Conservation (phyloP, 768 basidiomycete genomes). For the Clathrus columnatus region DNA sequence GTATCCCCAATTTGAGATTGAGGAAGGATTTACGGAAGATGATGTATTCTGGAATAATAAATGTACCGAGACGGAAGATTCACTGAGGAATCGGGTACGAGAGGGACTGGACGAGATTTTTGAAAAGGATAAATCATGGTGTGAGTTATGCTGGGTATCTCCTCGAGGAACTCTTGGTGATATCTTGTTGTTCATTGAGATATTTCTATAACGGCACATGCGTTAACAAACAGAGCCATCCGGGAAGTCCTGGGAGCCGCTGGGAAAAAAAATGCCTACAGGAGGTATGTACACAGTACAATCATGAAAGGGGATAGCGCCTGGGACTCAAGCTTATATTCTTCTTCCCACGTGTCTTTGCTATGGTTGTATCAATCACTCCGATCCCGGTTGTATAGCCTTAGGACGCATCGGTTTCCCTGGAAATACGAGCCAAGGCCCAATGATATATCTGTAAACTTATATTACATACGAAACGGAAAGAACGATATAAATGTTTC, state of each 20-base stretch:
- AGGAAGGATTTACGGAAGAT: constrained; percentile 49
- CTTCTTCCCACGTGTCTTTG: no score
- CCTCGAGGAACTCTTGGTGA: background rate
- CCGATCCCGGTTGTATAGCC: no score
- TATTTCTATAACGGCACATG: constrained; percentile 62
- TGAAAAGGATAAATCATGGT: constrained; percentile 30
- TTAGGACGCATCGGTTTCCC: no score
- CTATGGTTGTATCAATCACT: no score
- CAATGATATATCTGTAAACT: no score
- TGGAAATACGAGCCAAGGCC: no score
- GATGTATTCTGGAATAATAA: constrained; percentile 53
- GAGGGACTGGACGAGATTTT: constrained; percentile 51
- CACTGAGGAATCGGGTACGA: constrained; percentile 41
- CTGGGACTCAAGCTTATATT: no score
- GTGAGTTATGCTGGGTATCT: constrained; percentile 27
- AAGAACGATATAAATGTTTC: no score
- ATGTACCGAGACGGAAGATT: constrained; percentile 40
- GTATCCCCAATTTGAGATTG: constrained; percentile 48
- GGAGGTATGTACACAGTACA: no score
- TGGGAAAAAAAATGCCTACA: constrained; percentile 41
- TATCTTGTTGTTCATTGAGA: constrained; percentile 28
- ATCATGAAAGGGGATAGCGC: no score
- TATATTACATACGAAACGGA: no score
- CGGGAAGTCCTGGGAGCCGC: constrained; percentile 38
- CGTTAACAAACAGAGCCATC: constrained; percentile 51